phyloP scores from a whole-genome alignment of 2,329 filamentous ascomycete species.

The Fusarium metavorans region DNA sequence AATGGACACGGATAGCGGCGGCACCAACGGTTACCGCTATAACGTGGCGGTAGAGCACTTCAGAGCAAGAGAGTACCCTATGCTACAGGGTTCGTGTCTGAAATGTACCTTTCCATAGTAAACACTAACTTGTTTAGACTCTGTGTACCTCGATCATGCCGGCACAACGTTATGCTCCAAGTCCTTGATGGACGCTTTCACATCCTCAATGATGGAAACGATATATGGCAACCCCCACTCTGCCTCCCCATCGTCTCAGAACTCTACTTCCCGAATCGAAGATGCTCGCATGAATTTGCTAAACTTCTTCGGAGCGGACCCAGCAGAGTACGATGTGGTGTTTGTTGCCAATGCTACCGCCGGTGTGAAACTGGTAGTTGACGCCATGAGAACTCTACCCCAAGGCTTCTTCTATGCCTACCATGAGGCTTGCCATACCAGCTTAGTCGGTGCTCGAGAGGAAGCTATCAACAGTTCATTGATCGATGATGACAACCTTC shows the following conservation, averaged over 20 bases:
- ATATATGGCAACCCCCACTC: conserved; percentile 95
- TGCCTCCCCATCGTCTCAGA: conserved; percentile 82
- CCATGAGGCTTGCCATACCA: conserved; percentile 88
- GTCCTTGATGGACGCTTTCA: conserved; percentile 83
- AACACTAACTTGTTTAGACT: conserved; percentile 61
- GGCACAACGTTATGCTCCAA: conserved; percentile 89
- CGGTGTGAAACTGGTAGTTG: conserved; percentile 86
- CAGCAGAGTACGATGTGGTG: conserved; percentile 84
- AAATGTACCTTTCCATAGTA: not conserved
- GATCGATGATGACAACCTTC: conserved; percentile 73
- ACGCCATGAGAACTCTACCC: conserved; percentile 76
- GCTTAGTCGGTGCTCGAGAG: conserved; percentile 83
- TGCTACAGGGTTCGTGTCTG: conserved; percentile 69
- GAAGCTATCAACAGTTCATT: conserved; percentile 74
- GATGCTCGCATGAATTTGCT: conserved; percentile 78
- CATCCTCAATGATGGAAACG: conserved; percentile 80
- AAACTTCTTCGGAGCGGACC: conserved; percentile 83
- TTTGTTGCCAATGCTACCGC: conserved; percentile 95
- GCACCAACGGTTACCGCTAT: conserved; percentile 57
- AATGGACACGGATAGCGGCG: conserved; percentile 12
- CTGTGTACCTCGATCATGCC: conserved; percentile 91
- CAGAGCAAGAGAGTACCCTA: conserved; percentile 73
- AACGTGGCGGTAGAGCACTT: conserved; percentile 70
- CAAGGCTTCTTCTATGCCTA: conserved; percentile 86
- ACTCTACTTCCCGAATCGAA: conserved; percentile 80